phyloP scores from a whole-genome alignment of 2,329 filamentous ascomycete genomes.

The Colletotrichum neosansevieriae region DNA sequence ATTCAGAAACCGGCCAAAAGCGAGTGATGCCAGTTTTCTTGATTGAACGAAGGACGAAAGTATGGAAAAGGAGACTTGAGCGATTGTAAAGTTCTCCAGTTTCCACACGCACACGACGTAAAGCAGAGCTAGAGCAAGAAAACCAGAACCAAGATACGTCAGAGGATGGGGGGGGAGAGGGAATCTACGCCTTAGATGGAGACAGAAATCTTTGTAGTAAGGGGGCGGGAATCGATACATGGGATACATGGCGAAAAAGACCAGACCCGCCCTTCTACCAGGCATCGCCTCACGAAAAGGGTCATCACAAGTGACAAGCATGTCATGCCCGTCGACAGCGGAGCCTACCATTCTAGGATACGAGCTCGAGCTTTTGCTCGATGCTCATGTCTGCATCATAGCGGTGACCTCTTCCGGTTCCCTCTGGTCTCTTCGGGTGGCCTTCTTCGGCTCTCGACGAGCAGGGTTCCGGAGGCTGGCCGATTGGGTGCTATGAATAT shows the following conservation, averaged over 20 bases:
- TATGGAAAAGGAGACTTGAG: constrained; percentile 33
- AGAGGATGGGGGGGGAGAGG: constrained; percentile 30
- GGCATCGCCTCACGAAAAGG: constrained; percentile 38
- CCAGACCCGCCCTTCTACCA: constrained; percentile 30
- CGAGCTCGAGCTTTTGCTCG: constrained; percentile 39
- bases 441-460: constrained; percentile 13
- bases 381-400: constrained; percentile 37
- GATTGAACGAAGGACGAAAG: constrained; percentile 37
- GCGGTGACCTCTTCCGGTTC: constrained; percentile 27
- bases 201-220: constrained; percentile 38
- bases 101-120: constrained; percentile 31
- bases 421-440: constrained; percentile 6
- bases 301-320: constrained; percentile 25
- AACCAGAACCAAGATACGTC: constrained; percentile 37
- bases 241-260: constrained; percentile 32
- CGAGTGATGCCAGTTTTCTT: constrained; percentile 36
- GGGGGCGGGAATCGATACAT: constrained; percentile 29
- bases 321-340: constrained; percentile 38
- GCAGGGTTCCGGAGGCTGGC: constrained; percentile 39
- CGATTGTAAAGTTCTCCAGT: constrained; percentile 37
- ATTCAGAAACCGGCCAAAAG: constrained; percentile 34
- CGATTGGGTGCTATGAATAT: constrained; percentile 40
- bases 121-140: constrained; percentile 34
- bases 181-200: constrained; percentile 32
- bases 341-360: constrained; percentile 40